Base-by-base conservation (phyloP, 345 rosid species). In the Psidium friedrichsthalianum region DNA sequence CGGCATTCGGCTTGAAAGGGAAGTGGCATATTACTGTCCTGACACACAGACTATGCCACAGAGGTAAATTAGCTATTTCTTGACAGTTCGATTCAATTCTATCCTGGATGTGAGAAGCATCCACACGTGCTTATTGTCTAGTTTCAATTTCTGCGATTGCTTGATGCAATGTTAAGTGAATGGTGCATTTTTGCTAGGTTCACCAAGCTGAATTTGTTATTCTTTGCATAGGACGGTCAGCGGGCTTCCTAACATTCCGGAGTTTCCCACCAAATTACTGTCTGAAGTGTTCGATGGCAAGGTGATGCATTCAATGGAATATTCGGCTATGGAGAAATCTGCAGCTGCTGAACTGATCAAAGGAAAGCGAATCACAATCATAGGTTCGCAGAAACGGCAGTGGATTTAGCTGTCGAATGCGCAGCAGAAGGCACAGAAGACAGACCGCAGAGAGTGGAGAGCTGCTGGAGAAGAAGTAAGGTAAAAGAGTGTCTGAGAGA, bases 291-390 rank as follows among this genome's bases (percentile, higher is more conserved):
- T 91, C 69, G 15, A 82, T 22, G 90, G 93, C 10, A 86, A 83
- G 80, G 91, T 89, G 29, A 51, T 90, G 85, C 92, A 91, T 83
- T 88, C 91, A 27, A 89, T 88, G 89, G 91, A 89, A 27, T 91
- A 84, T 56, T 84, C 86, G 6, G 82, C 83, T 16, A 56, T 89
- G 86, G 87, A 87, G 14, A 83, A 86, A 80, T 24, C 74, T 22
- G 47, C 54, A 51, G 86, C 87, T 10, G 64, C 84, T 9, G 86
- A 90, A 9, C 74, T 91, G 44, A 87, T 91, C 82, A 82, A 84
- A 83, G 64, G 84, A 42, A 89, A 90, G 85, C 85, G 82, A 86
- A 83, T 90, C 51, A 82, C 89, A 6, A 58, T 90, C 25, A 24
- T 91, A 5, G 93, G 91, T 40, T 88, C 88, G 20, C 82, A 85